These are phyloP conservation scores for Dendrocalamus latiflorus DNA, from an alignment of 202 grass and related monocot genomes.

Conservation along the genomic window DNA sequence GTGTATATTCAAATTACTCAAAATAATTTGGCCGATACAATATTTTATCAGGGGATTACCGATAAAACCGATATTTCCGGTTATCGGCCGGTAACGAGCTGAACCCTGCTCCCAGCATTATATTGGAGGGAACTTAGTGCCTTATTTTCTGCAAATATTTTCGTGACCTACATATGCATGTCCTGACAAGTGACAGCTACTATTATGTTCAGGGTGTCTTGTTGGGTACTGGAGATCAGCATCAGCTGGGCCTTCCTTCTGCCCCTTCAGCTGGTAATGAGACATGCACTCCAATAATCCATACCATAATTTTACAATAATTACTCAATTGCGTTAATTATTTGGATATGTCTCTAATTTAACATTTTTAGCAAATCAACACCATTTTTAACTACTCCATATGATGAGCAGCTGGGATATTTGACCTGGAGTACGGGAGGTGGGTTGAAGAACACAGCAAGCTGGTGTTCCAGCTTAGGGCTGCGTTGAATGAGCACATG, in stretches of 20 bases:
- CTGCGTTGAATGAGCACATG: slow-evolving; percentile 46
- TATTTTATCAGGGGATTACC: too few species aligned
- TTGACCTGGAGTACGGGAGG: slow-evolving; percentile 63
- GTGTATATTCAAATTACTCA: too few species aligned
- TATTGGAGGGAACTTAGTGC: neutral
- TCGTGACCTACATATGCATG: neutral
- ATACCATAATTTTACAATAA: neutral
- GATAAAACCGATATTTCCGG: too few species aligned
- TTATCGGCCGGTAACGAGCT: too few species aligned
- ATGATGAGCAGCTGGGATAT: slow-evolving; percentile 35
- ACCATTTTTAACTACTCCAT: neutral
- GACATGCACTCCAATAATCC: neutral
- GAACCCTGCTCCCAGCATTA: neutral
- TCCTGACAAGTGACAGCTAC: neutral
- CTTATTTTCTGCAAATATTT: neutral
- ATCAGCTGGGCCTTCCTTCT: slow-evolving; percentile 29
- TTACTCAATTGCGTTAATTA: neutral
- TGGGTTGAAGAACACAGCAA: slow-evolving; percentile 82
- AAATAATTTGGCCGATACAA: too few species aligned
- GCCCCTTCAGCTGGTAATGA: slow-evolving; percentile 37
- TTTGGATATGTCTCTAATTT: neutral
- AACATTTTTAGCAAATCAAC: neutral
- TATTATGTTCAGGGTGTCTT: slow-evolving; percentile 37
- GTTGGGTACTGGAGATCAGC: slow-evolving; percentile 39
- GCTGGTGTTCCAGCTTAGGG: slow-evolving; percentile 59